phyloP scores from a whole-genome alignment of 2,329 filamentous ascomycete species.

The Aspergillus amoenus region DNA sequence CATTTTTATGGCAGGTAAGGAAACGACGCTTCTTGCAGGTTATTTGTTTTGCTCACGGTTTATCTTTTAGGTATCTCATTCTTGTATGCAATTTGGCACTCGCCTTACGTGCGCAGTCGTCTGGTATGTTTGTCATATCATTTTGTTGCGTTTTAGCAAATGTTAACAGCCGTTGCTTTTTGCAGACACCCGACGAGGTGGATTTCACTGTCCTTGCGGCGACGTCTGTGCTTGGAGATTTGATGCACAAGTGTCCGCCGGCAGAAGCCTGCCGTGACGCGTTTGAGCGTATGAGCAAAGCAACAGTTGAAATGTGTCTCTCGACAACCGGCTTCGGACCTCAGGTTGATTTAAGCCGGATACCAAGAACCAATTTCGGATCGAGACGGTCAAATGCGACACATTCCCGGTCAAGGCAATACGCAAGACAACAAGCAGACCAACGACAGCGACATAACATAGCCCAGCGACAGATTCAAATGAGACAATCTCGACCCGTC shows the following conservation, averaged over 20 bases:
- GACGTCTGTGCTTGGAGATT: slow-evolving; percentile 85
- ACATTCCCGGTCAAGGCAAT: slow-evolving; percentile 13
- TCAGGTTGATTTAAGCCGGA: slow-evolving; percentile 32
- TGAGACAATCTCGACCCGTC: slow-evolving; percentile 43
- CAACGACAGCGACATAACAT: slow-evolving; percentile 26
- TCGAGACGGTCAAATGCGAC: slow-evolving; percentile 15
- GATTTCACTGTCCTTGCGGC: slow-evolving; percentile 93
- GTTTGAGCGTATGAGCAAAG: slow-evolving; percentile 91
- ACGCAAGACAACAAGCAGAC: slow-evolving; percentile 17
- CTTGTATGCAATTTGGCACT: slow-evolving; percentile 97
- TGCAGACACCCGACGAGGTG: slow-evolving; percentile 83
- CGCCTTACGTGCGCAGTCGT: slow-evolving; percentile 78
- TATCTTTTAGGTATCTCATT: slow-evolving; percentile 69
- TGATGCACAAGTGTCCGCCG: slow-evolving; percentile 92
- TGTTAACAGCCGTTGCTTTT: slow-evolving; percentile 2
- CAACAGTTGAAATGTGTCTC: slow-evolving; percentile 92
- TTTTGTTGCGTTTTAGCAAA: background rate
- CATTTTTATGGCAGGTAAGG: slow-evolving; percentile 87
- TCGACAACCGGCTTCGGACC: slow-evolving; percentile 78
- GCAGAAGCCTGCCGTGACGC: slow-evolving; percentile 93
- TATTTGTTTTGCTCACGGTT: slow-evolving; percentile 11
- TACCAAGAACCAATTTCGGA: slow-evolving; percentile 17
- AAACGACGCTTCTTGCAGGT: background rate
- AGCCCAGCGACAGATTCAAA: slow-evolving; percentile 33
- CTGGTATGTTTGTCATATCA: slow-evolving; percentile 60